Percentiles rank a stretch among this genome's conserved stretches.
Evolutionary conservation across 371 early-diverging fungal species (phyloP).

Genomic region (Circinella umbellata): DNA sequence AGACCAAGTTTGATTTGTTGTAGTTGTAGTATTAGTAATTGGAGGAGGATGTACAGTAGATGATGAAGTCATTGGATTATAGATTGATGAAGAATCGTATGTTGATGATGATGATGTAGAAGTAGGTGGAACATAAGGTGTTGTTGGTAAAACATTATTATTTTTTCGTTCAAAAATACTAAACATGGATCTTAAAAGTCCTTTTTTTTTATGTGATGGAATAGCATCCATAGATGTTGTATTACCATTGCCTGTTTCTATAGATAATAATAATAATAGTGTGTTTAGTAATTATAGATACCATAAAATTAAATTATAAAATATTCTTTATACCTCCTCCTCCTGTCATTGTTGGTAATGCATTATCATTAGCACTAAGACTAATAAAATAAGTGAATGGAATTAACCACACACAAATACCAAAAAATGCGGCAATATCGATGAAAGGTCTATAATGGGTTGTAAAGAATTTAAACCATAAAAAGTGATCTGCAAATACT

Average conservation of each 20-base stretch:
- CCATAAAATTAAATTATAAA: too few species aligned
- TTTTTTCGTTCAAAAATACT: constrained; percentile 21
- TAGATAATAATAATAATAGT: not conserved
- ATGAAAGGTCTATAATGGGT: constrained; percentile 66
- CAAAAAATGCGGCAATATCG: constrained; percentile 88
- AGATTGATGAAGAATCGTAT: not conserved
- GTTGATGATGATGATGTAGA: constrained; percentile 1
- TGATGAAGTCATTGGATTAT: constrained; percentile 7
- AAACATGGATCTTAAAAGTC: constrained; percentile 22
- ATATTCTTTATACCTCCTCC: not conserved
- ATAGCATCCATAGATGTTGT: constrained; percentile 23
- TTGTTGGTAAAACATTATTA: not conserved
- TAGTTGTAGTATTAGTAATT: not conserved
- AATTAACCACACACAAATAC: constrained; percentile 84
- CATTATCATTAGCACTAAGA: constrained; percentile 84
- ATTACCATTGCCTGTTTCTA: constrained; percentile 7
- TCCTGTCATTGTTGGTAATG: constrained; percentile 62
- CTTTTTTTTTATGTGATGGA: constrained; percentile 26
- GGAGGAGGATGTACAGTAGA: constrained; percentile 5
- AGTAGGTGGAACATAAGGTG: constrained; percentile 2
- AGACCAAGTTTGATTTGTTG: constrained; percentile 3
- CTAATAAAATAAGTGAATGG: constrained; percentile 89
- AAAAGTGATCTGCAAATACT: constrained; percentile 81
- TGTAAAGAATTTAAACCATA: constrained; percentile 88
- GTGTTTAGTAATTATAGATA: too few species aligned